These are phyloP conservation scores for Silybum marianum DNA, from an alignment of 129 eudicot genomes.

Conservation along the genomic window DNA sequence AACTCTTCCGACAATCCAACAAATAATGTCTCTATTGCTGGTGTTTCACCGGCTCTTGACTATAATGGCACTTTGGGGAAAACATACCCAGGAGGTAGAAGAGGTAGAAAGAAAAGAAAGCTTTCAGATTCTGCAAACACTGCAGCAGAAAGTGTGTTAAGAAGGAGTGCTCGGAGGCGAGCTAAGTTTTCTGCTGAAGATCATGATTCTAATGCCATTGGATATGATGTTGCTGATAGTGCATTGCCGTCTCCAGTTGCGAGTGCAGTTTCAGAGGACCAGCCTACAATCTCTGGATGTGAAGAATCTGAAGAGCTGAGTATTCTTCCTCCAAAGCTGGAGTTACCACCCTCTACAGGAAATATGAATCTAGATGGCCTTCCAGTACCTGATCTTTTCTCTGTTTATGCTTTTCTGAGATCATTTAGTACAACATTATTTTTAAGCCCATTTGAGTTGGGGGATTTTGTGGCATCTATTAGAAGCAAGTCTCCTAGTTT, in stretches of 20 bases:
- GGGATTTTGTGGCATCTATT: conserved; percentile 75
- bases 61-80: conserved; percentile 37
- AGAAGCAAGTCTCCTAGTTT: conserved; percentile 60
- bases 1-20: not conserved
- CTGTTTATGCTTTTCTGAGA: conserved; percentile 87
- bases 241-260: conserved; percentile 47
- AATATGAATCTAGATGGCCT: conserved; percentile 57
- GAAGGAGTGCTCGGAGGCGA: conserved; percentile 82
- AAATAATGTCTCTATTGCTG: conserved; percentile 7
- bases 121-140: conserved; percentile 22
- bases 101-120: conserved; percentile 59
- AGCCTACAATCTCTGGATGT: conserved; percentile 27
- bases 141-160: conserved; percentile 50
- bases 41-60: conserved; percentile 13
- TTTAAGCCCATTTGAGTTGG: conserved; percentile 88
- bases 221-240: conserved; percentile 23
- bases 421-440: conserved; percentile 77
- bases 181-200: conserved; percentile 34
- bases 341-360: conserved; percentile 76
- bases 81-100: conserved; percentile 29
- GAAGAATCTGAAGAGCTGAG: conserved; percentile 41
- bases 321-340: conserved; percentile 46
- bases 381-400: conserved; percentile 63
- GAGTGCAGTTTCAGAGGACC: conserved; percentile 59
- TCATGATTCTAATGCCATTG: conserved; percentile 22